Evolutionary conservation across 345 rosid genomes (phyloP), one percentile per base, ranked within the genome.

Genomic region (Orychophragmus violaceus): DNA sequence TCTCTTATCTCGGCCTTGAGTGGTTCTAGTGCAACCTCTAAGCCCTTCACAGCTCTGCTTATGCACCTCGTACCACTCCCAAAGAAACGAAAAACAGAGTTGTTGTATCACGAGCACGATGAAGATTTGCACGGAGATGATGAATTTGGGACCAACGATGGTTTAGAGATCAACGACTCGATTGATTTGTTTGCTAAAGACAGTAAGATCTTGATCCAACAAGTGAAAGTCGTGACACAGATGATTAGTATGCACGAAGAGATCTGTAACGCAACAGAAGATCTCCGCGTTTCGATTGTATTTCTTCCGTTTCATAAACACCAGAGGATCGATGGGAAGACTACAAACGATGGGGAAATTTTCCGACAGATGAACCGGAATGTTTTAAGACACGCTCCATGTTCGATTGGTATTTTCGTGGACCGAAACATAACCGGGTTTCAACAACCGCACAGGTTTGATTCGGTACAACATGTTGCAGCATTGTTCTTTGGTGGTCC

Each of bases 241-340:
- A 81, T 79, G 54, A 27, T 74, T 9, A 76, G 21, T 51, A 82
- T 90, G 85, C 83, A 82, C 13, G 86, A 85, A 72, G 98, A 93
- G 58, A 83, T 93, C 1, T 90, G 97, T 66, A 76, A 81, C 28
- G 68, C 62, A 0, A 87, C 85, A 0, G 97, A 85, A 70, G 92
- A 93, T 63, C 79, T 86, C 3, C 82, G 94, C 1, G 84, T 78
- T 7, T 80, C 93, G 8, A 84, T 93, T 21, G 74, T 88, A 3
- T 72, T 93, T 37, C 74, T 93, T 3, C 90, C 96, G 12, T 90
- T 93, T 64, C 98, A 93, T 80, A 93, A 90, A 81, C 96, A 90
- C 66, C 98, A 90, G 44, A 68, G 97, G 25, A 85, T 93, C 27
- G 96, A 90, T 48, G 89, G 86, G 39, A 84, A 78, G 41, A 70